Evolutionary conservation across 768 basidiomycete species (phyloP), one percentile per base, ranked within the genome.

Genomic region (Suillus spraguei): DNA sequence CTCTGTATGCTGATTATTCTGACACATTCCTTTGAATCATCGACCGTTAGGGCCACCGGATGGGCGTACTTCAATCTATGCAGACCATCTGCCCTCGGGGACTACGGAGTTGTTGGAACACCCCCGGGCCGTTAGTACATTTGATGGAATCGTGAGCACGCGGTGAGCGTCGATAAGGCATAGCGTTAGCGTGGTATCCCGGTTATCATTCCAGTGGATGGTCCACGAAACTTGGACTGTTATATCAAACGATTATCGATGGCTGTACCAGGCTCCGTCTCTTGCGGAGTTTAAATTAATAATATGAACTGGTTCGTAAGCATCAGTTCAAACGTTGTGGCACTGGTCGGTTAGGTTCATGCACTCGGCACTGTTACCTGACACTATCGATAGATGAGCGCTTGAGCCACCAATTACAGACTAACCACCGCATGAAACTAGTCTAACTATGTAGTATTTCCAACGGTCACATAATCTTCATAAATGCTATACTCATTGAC

Each of bases 21-120:
- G 41, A 42, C 41, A 42, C 41, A 42, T 46, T 46, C n/a, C n/a
- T 46, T 11, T 46, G 44, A 46, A 46, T 46, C 44, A 46, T n/a
- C n/a, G 4, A 44, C 17, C 41, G n/a, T n/a, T n/a, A n/a, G n/a
- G n/a, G 28, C 28, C 28, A 4, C 28, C 4, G 28, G 28, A 28
- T 28, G 28, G 28, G 28, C 44, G 44, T n/a, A 46, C n/a, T 46
- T 46, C 44, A 4, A 4, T 9, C 44, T 46, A 11, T n/a, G 11
- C 13, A 47, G 8, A 22, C 5, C 22, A 1, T 24, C 22, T 24
- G 22, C 13, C 24, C 7, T 24, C 24, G 2, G 7, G 7, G 47
- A 49, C 47, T 49, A 24, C 14, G 49, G 24, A 28, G 14, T 16
- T 16, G 47, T 49, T 16, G 24, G 22, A 49, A 24, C 47, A 14